phyloP scores from a whole-genome alignment of 805 yeast species.

The Saturnispora ahearnii region DNA sequence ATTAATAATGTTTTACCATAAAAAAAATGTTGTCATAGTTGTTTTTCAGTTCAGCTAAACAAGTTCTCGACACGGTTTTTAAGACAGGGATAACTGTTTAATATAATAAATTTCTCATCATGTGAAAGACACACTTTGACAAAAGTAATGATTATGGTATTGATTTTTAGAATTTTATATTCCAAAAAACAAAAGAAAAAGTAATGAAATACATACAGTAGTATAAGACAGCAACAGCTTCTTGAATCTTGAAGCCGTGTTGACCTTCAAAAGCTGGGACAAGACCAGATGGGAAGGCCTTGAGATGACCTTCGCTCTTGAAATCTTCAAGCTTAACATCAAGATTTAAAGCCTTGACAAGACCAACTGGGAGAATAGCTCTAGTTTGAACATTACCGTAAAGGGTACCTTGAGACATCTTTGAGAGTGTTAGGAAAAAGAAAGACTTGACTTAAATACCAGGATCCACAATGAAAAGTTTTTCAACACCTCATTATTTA shows the following conservation, averaged over 20 bases:
- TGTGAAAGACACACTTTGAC: conserved; percentile 14
- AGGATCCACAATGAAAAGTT: neutral
- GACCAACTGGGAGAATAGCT: conserved; percentile 26
- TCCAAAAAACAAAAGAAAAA: neutral
- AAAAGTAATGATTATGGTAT: conserved; percentile 41
- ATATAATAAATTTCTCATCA: conserved; percentile 48
- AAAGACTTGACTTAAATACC: neutral
- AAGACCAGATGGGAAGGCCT: conserved; percentile 54
- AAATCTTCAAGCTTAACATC: conserved; percentile 35
- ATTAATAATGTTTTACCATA: neutral
- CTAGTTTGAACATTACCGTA: conserved; percentile 27
- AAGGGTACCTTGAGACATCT: conserved; percentile 30
- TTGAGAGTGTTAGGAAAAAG: conserved; percentile 6
- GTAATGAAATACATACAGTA: conserved; percentile 32
- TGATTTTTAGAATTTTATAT: neutral
- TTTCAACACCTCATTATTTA: neutral
- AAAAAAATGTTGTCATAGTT: neutral
- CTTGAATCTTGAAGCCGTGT: conserved; percentile 64
- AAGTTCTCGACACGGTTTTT: conserved; percentile 63
- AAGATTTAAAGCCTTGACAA: conserved; percentile 50
- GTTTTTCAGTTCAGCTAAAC: conserved; percentile 38
- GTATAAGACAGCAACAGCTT: conserved; percentile 54
- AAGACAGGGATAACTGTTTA: conserved; percentile 84
- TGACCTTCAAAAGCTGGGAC: conserved; percentile 64
- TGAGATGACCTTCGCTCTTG: conserved; percentile 30